These are phyloP conservation scores for Gymnopilus junonius DNA, from an alignment of 768 basidiomycete species.

Conservation along the genomic window DNA sequence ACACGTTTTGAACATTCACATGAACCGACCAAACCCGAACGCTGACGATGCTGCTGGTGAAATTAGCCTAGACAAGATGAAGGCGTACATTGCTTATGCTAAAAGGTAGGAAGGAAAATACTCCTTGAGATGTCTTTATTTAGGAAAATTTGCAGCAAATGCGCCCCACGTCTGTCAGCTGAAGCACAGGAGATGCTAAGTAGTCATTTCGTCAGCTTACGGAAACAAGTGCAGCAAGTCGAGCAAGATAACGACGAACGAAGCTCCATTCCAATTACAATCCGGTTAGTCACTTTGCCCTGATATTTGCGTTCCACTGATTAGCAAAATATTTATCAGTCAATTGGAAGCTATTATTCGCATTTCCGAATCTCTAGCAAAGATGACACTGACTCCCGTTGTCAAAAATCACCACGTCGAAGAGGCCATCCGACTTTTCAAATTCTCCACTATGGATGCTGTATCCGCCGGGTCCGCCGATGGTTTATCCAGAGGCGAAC, in stretches of 20 bases:
- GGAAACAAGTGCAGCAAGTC: constrained; percentile 94
- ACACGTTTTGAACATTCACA: constrained; percentile 98
- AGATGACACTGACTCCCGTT: constrained; percentile 84
- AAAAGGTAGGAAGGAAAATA: constrained; percentile 64
- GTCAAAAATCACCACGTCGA: constrained; percentile 95
- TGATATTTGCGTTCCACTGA: background rate
- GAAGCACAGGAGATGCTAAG: constrained; percentile 97
- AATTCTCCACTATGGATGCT: constrained; percentile 99
- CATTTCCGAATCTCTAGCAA: constrained; percentile 96
- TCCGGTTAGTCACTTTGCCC: constrained; percentile 65
- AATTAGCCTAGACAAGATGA: constrained; percentile 98
- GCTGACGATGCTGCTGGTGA: constrained; percentile 77
- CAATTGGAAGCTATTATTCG: constrained; percentile 99
- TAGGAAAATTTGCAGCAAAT: constrained; percentile 66
- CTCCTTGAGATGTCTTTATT: background rate
- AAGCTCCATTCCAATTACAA: constrained; percentile 96
- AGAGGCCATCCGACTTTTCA: constrained; percentile 97
- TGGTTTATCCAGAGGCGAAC: constrained; percentile 86
- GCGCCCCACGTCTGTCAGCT: constrained; percentile 90
- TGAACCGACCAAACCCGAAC: constrained; percentile 82
- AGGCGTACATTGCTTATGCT: constrained; percentile 94
- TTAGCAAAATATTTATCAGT: constrained; percentile 31
- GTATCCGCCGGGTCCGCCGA: constrained; percentile 94
- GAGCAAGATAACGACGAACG: constrained; percentile 97
- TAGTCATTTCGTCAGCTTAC: constrained; percentile 90